Percentiles rank a stretch among this genome's conserved stretches.
phyloP scores from a whole-genome alignment of 352 stramenopile genomes.

The Blastocystis sp. region DNA sequence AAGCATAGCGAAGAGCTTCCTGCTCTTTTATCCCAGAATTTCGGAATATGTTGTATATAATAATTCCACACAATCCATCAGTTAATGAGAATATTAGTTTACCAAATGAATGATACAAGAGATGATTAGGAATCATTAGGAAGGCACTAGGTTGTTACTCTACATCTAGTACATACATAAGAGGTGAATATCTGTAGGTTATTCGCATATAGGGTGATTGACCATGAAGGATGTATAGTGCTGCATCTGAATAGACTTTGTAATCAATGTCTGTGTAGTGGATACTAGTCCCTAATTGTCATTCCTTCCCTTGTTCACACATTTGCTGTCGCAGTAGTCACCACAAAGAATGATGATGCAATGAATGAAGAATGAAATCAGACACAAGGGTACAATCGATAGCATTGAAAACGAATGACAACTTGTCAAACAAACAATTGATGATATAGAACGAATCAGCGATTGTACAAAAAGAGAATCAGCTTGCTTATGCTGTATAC shows the following conservation, averaged over 20 bases:
- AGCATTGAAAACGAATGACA: neutral
- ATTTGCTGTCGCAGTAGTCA: neutral
- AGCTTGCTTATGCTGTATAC: neutral
- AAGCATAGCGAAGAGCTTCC: neutral
- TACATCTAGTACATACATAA: neutral
- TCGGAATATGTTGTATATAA: neutral
- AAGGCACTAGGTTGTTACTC: neutral
- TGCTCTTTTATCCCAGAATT: neutral
- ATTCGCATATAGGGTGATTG: neutral
- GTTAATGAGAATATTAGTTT: neutral
- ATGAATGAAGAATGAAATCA: neutral
- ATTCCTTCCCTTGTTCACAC: neutral
- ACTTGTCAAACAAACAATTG: neutral
- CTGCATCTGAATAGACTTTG: neutral
- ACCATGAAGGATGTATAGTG: neutral
- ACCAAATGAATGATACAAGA: neutral
- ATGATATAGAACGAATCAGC: neutral
- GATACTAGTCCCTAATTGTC: neutral
- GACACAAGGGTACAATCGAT: neutral
- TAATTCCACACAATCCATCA: neutral
- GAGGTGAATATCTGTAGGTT: neutral
- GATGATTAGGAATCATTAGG: neutral
- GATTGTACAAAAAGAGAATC: neutral
- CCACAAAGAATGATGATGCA: neutral
- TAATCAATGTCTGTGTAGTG: conserved; percentile 41